Conservation (phyloP, 768 basidiomycete species). For the Paxillus involutus region DNA sequence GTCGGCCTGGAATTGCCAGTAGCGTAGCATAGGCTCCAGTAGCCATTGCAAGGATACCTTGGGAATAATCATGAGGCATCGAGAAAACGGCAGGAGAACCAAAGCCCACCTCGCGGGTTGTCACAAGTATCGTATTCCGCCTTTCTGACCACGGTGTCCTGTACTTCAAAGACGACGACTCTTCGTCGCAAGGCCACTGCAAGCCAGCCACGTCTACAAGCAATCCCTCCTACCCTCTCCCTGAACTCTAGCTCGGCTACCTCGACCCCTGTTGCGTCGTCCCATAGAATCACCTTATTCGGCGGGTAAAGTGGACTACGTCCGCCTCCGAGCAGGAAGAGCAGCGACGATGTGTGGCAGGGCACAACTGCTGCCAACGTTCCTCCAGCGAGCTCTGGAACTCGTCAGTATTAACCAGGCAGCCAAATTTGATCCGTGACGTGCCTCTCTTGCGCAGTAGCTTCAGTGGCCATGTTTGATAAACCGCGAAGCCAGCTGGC, state of each 20-base stretch:
- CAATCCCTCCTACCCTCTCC: conserved; percentile 77
- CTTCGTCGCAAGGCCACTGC: conserved; percentile 77
- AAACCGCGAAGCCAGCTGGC: conserved; percentile 81
- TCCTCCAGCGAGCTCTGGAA: conserved; percentile 72
- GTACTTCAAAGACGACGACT: conserved; percentile 77
- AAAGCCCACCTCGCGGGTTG: conserved; percentile 70
- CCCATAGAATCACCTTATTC: conserved; percentile 91
- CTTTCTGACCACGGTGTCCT: conserved; percentile 58
- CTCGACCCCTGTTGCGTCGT: conserved; percentile 72
- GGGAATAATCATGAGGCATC: conserved; percentile 2
- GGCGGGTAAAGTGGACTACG: conserved; percentile 86
- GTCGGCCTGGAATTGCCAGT: conserved; percentile 82
- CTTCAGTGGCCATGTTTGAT: conserved; percentile 71
- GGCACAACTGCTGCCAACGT: conserved; percentile 78
- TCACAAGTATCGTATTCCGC: conserved; percentile 87
- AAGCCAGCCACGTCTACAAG: conserved; percentile 81
- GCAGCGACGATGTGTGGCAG: conserved; percentile 75
- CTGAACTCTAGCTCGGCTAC: conserved; percentile 89
- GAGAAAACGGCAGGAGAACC: conserved; percentile 2
- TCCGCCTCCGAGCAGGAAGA: conserved; percentile 87
- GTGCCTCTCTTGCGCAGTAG: conserved; percentile 82
- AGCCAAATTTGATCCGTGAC: conserved; percentile 7
- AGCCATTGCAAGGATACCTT: conserved; percentile 81
- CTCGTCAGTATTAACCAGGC: conserved; percentile 15
- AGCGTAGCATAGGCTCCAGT: conserved; percentile 76